These are phyloP conservation scores for Dictyostelium capitatum DNA, from an alignment of 78 protist species.

Conservation along the genomic window DNA sequence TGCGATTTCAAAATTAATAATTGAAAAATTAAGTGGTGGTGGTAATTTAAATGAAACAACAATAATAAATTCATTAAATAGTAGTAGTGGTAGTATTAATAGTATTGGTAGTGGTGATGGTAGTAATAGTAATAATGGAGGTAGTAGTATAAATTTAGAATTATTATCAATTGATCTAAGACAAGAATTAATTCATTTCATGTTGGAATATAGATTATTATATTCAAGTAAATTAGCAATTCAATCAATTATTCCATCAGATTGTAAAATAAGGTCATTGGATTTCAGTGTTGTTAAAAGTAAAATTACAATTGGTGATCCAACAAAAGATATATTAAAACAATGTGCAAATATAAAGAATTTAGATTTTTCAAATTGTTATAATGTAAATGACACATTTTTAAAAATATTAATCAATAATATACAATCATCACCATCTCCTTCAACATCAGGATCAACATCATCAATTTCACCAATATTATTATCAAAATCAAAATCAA, in stretches of 20 bases:
- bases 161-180: slow-evolving; percentile 22
- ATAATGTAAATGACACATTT: slow-evolving; percentile 44
- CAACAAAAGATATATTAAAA: slow-evolving; percentile 48
- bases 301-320: slow-evolving; percentile 8
- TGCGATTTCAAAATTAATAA: not conserved
- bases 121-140: not conserved
- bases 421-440: not conserved
- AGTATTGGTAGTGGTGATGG: no score
- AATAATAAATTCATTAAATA: no score
- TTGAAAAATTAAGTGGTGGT: not conserved
- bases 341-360: slow-evolving; percentile 1
- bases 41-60: not conserved
- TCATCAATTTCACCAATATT: not conserved
- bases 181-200: slow-evolving; percentile 58
- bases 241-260: not conserved
- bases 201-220: slow-evolving; percentile 52
- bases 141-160: not conserved
- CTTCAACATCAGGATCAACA: not conserved
- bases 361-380: slow-evolving; percentile 56
- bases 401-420: slow-evolving; percentile 17
- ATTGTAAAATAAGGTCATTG: slow-evolving; percentile 26
- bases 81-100: no score
- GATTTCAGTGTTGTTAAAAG: slow-evolving; percentile 54
- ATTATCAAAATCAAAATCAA: slow-evolving; percentile 2
- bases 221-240: not conserved